Evolutionary conservation across 2,329 filamentous ascomycete genomes (phyloP).

Genomic region (Botryotinia narcissicola): DNA sequence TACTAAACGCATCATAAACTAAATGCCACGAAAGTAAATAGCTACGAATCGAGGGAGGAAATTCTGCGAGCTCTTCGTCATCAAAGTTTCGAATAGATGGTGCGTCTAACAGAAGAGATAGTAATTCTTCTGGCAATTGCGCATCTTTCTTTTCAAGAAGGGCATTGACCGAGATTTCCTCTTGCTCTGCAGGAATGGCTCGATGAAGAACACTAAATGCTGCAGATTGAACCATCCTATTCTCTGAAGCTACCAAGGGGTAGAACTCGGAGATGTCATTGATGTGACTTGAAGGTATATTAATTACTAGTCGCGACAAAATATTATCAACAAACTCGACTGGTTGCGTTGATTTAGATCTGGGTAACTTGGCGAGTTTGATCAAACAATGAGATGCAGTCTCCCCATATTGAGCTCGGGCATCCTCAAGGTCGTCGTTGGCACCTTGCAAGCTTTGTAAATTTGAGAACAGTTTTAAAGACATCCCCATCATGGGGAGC

Average conservation of each 20-base stretch:
- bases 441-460: slow-evolving; percentile 65
- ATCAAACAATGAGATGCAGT: slow-evolving; percentile 58
- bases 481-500: slow-evolving; percentile 66
- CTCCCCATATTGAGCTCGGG: slow-evolving; percentile 59
- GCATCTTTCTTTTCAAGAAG: slow-evolving; percentile 70
- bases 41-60: slow-evolving; percentile 68
- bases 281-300: slow-evolving; percentile 60
- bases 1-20: slow-evolving; percentile 79
- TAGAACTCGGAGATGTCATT: slow-evolving; percentile 69
- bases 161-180: slow-evolving; percentile 76
- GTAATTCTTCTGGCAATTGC: slow-evolving; percentile 75
- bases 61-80: slow-evolving; percentile 63
- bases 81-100: slow-evolving; percentile 68
- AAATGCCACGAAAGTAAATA: slow-evolving; percentile 90
- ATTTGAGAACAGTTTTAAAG: slow-evolving; percentile 65
- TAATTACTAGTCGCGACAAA: slow-evolving; percentile 66
- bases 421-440: slow-evolving; percentile 84
- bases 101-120: slow-evolving; percentile 78
- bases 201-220: slow-evolving; percentile 78
- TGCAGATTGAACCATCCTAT: slow-evolving; percentile 71
- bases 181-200: slow-evolving; percentile 74
- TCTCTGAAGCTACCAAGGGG: slow-evolving; percentile 71
- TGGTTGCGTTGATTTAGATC: slow-evolving; percentile 56
- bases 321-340: slow-evolving; percentile 72
- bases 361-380: slow-evolving; percentile 56